phyloP scores from a whole-genome alignment of 1,284 basidiomycete species.

The Ganoderma lingzhi region DNA sequence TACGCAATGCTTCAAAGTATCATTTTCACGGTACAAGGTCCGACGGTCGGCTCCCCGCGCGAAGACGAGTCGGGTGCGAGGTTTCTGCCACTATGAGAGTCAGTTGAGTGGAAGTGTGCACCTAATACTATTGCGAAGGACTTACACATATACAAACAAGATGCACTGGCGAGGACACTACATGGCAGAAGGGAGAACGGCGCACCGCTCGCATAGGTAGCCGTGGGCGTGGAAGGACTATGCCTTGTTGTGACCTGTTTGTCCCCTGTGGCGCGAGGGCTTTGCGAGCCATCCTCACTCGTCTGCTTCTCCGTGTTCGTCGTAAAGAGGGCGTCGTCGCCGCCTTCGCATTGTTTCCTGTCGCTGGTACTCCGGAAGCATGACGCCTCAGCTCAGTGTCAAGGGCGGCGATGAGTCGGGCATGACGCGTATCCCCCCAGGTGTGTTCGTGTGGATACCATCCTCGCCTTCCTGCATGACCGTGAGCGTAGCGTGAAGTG shows the following conservation, averaged over 20 bases:
- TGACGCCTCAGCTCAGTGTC: constrained; percentile 69
- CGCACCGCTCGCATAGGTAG: not conserved
- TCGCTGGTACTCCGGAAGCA: constrained; percentile 36
- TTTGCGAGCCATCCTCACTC: not conserved
- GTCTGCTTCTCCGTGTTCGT: constrained; percentile 11
- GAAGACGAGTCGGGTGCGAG: no score
- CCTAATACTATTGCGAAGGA: no score
- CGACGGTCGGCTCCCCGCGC: no score
- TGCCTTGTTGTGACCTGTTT: not conserved
- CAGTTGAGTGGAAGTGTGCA: no score
- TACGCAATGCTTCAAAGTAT: no score
- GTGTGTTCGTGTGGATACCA: constrained; percentile 50
- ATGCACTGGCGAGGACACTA: no score
- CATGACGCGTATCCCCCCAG: constrained; percentile 88
- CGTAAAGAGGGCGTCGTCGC: constrained; percentile 3
- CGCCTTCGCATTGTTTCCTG: constrained; percentile 11
- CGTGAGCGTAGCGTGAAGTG: not conserved
- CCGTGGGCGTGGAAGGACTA: not conserved
- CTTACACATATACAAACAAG: no score
- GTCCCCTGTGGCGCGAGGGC: not conserved
- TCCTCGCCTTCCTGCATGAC: not conserved
- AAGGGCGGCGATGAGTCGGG: constrained; percentile 85
- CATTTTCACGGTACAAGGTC: no score
- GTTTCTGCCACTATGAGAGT: not conserved
- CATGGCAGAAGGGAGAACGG: not conserved